Evolutionary conservation across 306 rosid species (phyloP), one percentile per base, ranked within the genome.

Genomic region (Fragaria ananassa): DNA sequence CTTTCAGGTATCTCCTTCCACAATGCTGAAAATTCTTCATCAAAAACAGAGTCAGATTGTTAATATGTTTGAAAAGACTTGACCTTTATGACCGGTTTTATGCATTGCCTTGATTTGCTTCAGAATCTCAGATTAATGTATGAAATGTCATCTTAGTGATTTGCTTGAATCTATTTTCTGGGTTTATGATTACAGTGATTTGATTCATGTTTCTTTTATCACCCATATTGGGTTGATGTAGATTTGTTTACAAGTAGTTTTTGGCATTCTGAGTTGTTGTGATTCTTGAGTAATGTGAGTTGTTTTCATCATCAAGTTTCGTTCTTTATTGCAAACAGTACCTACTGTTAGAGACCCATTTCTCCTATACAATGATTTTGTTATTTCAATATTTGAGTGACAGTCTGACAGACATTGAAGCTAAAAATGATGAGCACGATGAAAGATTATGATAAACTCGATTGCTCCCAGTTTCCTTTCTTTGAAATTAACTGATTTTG

Each of bases 1-100:
- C 57, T 81, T 34, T 79, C 90, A 76, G 90, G 90, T 86, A 81
- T 56, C 44, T 61, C 81, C 74, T 41, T 70, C 47, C 61, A 58
- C 74, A 64, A 25, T 78, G 61, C 6, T 8, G 68, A 44, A 44
- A 15, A 18, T 14, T n/a, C 34, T 74, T 51, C 21, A 25, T 27
- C 17, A 2, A n/a, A n/a, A 12, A 31, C 72, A 17, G 17, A 3
- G 0, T 44, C 57, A 46, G 56, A 70, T 70, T 44, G 50, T 83
- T 56, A n/a, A 15, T n/a, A 51, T 65, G 14, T 21, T 76, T 34
- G 68, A 6, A 31, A 62, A 76, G 37, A 34, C 27, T 72, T 56
- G 49, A 70, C n/a, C 51, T 79, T 21, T 39, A 63, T 61, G 13
- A 61, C 21, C n/a, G 15, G 10, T 62, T 49, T 47, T 7, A 11